These are phyloP conservation scores for Rubus parviflorus DNA, from an alignment of 306 rosid species.

Conservation along the genomic window DNA sequence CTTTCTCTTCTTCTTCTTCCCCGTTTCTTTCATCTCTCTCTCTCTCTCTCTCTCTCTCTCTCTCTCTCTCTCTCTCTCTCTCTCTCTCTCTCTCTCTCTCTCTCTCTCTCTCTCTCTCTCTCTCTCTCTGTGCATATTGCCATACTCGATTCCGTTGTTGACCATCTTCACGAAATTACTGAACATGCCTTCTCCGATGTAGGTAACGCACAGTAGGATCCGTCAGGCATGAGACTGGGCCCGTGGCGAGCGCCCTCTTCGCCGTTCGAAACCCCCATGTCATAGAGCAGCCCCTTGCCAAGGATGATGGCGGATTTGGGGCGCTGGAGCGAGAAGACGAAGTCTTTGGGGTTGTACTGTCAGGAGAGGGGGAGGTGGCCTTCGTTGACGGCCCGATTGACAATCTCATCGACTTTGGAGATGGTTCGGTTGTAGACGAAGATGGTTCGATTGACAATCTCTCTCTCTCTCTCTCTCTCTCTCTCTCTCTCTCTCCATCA, in stretches of 20 bases:
- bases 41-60: too few relatives aligned
- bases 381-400: constrained; percentile 65
- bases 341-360: constrained; percentile 74
- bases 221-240: constrained; percentile 91
- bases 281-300: constrained; percentile 62
- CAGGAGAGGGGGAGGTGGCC: constrained; percentile 71
- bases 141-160: constrained; percentile 89
- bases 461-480: too few relatives aligned
- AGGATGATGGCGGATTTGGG: constrained; percentile 91
- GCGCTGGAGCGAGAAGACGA: constrained; percentile 73
- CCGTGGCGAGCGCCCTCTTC: constrained; percentile 93
- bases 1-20: too few relatives aligned
- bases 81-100: too few relatives aligned
- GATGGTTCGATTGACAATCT: too few relatives aligned
- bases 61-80: too few relatives aligned
- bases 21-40: too few relatives aligned
- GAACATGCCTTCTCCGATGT: constrained; percentile 82
- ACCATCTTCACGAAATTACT: constrained; percentile 94
- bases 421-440: constrained; percentile 91
- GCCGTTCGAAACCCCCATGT: constrained; percentile 97
- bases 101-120: too few relatives aligned
- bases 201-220: constrained; percentile 67
- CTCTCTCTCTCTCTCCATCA: too few relatives aligned
- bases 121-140: constrained; percentile 98
- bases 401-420: constrained; percentile 85